Percentiles rank a stretch among this genome's conserved stretches.
phyloP scores from a whole-genome alignment of 2,329 filamentous ascomycete genomes.

The Paramyrothecium roridum region DNA sequence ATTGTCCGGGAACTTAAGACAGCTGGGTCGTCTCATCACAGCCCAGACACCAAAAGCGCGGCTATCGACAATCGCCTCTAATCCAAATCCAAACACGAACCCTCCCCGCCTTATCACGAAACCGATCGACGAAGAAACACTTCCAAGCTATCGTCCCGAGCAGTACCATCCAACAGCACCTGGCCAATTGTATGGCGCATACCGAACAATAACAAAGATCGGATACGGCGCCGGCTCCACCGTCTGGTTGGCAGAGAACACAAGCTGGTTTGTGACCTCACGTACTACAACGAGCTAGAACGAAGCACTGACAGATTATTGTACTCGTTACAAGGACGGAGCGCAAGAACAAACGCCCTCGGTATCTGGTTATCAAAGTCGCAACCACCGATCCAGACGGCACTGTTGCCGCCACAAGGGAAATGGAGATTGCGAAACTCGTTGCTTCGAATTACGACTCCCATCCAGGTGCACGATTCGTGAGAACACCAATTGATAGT shows the following conservation, averaged over 20 bases:
- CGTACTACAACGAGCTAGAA: neutral
- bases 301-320: neutral
- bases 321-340: neutral
- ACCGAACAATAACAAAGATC: conserved; percentile 29
- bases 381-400: neutral
- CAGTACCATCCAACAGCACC: conserved; percentile 9
- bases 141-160: conserved; percentile 4
- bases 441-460: neutral
- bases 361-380: neutral
- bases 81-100: too few relatives aligned
- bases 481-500: neutral
- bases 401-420: neutral
- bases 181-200: conserved; percentile 25
- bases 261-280: conserved; percentile 3
- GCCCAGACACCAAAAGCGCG: too few relatives aligned
- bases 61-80: too few relatives aligned
- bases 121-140: conserved; percentile 11
- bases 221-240: conserved; percentile 30
- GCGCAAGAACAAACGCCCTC: neutral
- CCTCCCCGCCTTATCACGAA: conserved; percentile 1
- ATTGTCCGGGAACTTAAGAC: too few relatives aligned
- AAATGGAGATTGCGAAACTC: neutral
- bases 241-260: conserved; percentile 28
- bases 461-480: neutral
- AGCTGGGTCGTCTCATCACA: too few relatives aligned